A percentile compares a stretch with the other conserved stretches of the same genome.
Conservation (phyloP, 83 land plant genomes). For the Picea abies region DNA sequence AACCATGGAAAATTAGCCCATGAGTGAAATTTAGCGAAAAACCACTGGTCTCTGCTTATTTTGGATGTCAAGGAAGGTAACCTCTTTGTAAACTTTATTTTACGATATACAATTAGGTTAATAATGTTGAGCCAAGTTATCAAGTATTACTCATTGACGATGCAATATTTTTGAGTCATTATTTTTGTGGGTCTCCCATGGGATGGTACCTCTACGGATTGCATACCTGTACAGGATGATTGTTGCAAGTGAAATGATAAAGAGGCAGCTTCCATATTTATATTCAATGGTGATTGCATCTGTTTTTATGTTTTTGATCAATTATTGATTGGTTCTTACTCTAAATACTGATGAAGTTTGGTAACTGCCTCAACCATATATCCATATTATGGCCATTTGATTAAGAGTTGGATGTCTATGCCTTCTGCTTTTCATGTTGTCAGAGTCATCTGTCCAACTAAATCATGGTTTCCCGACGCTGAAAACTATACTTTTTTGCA, state of each 20-base stretch:
- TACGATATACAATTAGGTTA: no score
- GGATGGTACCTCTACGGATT: not conserved
- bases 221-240: not conserved
- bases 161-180: no score
- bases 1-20: no score
- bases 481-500: constrained; percentile 20
- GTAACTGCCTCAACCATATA: not conserved
- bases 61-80: no score
- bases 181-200: no score
- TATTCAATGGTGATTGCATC: not conserved
- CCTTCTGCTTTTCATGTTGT: not conserved
- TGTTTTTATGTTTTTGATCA: not conserved
- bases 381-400: not conserved
- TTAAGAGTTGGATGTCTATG: not conserved
- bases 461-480: not conserved
- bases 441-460: not conserved
- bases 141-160: no score
- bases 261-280: not conserved
- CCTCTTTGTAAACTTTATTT: no score
- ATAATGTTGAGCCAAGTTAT: no score
- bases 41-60: no score
- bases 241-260: not conserved
- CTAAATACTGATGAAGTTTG: not conserved
- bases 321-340: not conserved
- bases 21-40: no score